Evolutionary conservation across 2,329 filamentous ascomycete genomes (phyloP).

Genomic region (Aspergillus jensenii): DNA sequence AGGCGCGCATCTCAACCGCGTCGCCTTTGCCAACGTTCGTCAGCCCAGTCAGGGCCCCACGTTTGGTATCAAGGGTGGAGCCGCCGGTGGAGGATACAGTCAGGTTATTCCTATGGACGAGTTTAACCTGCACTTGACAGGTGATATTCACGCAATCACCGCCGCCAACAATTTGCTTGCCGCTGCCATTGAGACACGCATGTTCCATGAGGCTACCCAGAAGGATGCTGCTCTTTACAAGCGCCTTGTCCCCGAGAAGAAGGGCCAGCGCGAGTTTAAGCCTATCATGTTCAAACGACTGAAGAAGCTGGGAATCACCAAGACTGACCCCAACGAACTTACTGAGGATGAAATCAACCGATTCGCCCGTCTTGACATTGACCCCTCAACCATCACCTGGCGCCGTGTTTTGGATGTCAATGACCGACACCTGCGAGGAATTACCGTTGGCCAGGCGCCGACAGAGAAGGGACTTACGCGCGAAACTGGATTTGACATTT

Average conservation of each 20-base stretch:
- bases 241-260: slow-evolving; percentile 84
- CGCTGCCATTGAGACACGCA: slow-evolving; percentile 93
- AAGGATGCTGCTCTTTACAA: slow-evolving; percentile 86
- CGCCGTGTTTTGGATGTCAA: slow-evolving; percentile 95
- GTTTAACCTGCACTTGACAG: slow-evolving; percentile 96
- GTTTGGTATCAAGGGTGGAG: slow-evolving; percentile 98
- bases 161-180: slow-evolving; percentile 96
- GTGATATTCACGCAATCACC: slow-evolving; percentile 95
- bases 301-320: slow-evolving; percentile 93
- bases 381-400: slow-evolving; percentile 97
- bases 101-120: slow-evolving; percentile 99
- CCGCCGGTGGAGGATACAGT: slow-evolving; percentile 95
- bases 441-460: slow-evolving; percentile 82
- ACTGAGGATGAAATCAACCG: slow-evolving; percentile 83
- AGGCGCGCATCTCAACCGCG: slow-evolving; percentile 79
- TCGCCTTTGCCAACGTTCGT: slow-evolving; percentile 94
- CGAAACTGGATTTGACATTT: slow-evolving; percentile 95
- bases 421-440: slow-evolving; percentile 84
- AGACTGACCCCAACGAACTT: slow-evolving; percentile 88
- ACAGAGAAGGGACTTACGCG: slow-evolving; percentile 89
- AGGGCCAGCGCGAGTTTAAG: slow-evolving; percentile 81
- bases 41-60: slow-evolving; percentile 97
- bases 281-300: slow-evolving; percentile 90
- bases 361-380: slow-evolving; percentile 94
- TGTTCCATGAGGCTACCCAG: slow-evolving; percentile 96